Evolutionary conservation across 352 stramenopile species (phyloP).

Genomic region (Globisporangium orthogonon): DNA sequence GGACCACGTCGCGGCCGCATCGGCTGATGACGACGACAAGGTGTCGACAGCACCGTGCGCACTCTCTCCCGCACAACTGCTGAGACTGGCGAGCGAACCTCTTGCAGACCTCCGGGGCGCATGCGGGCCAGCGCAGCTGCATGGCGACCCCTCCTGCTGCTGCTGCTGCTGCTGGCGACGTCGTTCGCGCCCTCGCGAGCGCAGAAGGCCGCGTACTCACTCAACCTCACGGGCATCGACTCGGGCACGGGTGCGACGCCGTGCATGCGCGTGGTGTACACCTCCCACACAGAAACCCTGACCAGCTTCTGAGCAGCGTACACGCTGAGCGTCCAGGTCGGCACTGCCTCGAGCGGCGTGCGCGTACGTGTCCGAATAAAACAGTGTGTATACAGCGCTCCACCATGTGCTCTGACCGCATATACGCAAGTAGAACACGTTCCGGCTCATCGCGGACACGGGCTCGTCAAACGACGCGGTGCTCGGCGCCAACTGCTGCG

Average conservation of each 20-base stretch:
- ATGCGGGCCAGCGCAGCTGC: background rate
- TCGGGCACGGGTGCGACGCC: conserved; percentile 20
- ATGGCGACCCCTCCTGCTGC: no score
- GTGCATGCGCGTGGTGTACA: background rate
- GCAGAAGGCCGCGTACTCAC: conserved; percentile 26
- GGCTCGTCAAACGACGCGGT: conserved; percentile 80
- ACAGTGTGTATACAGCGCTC: background rate
- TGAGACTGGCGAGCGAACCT: no score
- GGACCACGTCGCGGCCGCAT: no score
- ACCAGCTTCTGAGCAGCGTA: conserved; percentile 15
- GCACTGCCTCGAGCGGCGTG: conserved; percentile 12
- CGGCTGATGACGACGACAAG: no score
- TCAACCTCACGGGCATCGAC: conserved; percentile 26
- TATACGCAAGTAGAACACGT: conserved; percentile 39
- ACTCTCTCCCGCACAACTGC: no score
- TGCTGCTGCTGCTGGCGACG: conserved; percentile 1
- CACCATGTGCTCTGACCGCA: no score
- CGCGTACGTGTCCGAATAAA: conserved; percentile 4
- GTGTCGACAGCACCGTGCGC: no score
- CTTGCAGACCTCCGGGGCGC: no score
- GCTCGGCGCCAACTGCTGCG: conserved; percentile 57
- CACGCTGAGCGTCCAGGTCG: conserved; percentile 23
- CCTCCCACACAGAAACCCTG: no score
- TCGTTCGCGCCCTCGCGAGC: background rate
- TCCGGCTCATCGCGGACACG: conserved; percentile 74